Base-by-base conservation (phyloP, 2,329 filamentous ascomycete genomes). In the Aspergillus amoenus region DNA sequence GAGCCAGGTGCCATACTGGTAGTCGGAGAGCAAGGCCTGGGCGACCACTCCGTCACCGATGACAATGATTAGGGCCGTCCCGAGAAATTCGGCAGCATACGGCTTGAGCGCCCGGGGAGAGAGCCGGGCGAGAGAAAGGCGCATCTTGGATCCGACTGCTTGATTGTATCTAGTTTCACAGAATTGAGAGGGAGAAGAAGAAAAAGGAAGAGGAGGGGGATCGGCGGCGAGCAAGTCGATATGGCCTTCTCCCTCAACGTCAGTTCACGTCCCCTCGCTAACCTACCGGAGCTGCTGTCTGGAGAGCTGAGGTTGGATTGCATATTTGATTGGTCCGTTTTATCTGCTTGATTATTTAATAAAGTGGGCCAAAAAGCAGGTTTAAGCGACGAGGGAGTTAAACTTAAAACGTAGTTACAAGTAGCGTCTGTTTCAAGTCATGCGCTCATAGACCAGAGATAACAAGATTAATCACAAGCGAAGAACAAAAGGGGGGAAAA, bases 31-130 rank as follows among this genome's bases (percentile, higher is more conserved):
- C 30, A 71, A 56, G 43, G 66, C 66, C 52, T 71, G 69, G 4
- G 69, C 69, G 59, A 71, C 69, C 5, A 71, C 69, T 22, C 69
- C 69, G 48, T 71, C 68, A 12, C 69, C 68, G 22, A 70, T 68
- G 45, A 70, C 68, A 34, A 71, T 70, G 2, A 71, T 61, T 3
- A 71, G 63, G 15, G 68, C 68, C 0, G 68, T 70, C 0, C 69
- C 69, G 12, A 71, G 67, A n/a, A 71, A 71, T 49, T 71, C 69
- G 17, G 69, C 69, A 34, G 63, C 24, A 47, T 67, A 70, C 0
- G 67, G 67, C 47, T 64, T 68, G 41, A 70, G 47, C 8, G 21
- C 42, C 27, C 61, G 27, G 21, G 30, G 42, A 15, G 64, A 57
- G 27, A 68, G 44, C 3, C 17, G 34, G 15, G 42, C 44, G 13